phyloP scores from a whole-genome alignment of 148 eudicot genomes.

The Fagopyrum esculentum region DNA sequence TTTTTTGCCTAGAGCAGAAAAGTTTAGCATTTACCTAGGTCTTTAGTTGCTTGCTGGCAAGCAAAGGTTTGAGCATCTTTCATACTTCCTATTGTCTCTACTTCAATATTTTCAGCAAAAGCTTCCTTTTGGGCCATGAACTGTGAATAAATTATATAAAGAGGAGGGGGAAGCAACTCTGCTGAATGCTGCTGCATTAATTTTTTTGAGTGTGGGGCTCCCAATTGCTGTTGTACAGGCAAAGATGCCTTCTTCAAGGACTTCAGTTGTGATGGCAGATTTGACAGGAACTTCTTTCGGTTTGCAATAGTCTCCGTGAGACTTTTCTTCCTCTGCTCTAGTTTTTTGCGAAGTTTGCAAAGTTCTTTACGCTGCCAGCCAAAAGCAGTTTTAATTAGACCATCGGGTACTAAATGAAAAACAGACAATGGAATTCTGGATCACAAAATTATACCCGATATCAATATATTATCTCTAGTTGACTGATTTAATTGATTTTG shows the following conservation, averaged over 20 bases:
- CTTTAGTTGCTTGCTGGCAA: constrained; percentile 66
- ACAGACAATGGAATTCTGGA: not conserved
- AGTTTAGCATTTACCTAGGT: constrained; percentile 36
- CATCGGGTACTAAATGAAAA: not conserved
- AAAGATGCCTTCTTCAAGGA: constrained; percentile 90
- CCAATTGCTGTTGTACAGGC: constrained; percentile 85
- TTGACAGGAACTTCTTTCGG: constrained; percentile 81
- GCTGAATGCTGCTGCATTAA: constrained; percentile 75
- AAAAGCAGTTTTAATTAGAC: not conserved
- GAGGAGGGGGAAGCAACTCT: constrained; percentile 92
- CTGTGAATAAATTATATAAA: constrained; percentile 84
- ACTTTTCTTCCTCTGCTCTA: constrained; percentile 70
- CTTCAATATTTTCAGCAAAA: constrained; percentile 74
- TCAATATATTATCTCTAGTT: not conserved
- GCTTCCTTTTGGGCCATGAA: constrained; percentile 94
- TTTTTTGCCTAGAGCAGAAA: too few relatives aligned
- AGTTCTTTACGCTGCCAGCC: constrained; percentile 86
- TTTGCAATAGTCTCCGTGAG: constrained; percentile 64
- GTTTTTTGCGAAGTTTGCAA: constrained; percentile 64
- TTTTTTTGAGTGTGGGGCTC: constrained; percentile 66
- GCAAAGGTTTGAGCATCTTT: constrained; percentile 86
- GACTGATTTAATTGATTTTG: not conserved
- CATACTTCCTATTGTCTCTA: constrained; percentile 76
- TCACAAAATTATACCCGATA: not conserved
- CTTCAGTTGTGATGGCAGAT: constrained; percentile 96